These are phyloP conservation scores for Trichosporon sp. DNA, from an alignment of 1,284 basidiomycete species.

Conservation along the genomic window DNA sequence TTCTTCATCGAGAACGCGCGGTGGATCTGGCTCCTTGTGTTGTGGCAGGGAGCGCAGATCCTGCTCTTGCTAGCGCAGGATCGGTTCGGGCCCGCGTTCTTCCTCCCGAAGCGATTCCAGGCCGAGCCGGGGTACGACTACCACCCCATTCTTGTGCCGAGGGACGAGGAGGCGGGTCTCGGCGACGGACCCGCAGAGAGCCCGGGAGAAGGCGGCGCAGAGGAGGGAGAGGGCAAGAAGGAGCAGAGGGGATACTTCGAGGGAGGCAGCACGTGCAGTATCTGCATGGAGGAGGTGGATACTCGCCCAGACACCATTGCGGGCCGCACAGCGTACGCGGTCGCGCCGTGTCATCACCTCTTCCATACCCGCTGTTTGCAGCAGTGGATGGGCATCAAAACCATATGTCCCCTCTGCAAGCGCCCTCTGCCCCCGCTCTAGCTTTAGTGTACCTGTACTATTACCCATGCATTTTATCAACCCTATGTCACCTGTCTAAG, in stretches of 20 bases:
- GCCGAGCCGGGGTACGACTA: slow-evolving; percentile 69
- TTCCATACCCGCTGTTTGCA: slow-evolving; percentile 81
- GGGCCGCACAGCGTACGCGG: slow-evolving; percentile 57
- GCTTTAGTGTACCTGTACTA: neutral
- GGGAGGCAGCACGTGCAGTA: slow-evolving; percentile 74
- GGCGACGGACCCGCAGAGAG: neutral
- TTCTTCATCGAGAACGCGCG: slow-evolving; percentile 63
- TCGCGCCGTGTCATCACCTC: slow-evolving; percentile 82
- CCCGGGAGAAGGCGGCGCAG: slow-evolving; percentile 46
- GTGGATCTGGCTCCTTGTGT: slow-evolving; percentile 63
- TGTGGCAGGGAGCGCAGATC: slow-evolving; percentile 62
- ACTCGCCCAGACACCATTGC: slow-evolving; percentile 49
- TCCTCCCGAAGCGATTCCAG: slow-evolving; percentile 52
- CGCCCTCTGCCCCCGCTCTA: slow-evolving; percentile 69
- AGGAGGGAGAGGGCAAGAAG: slow-evolving; percentile 58
- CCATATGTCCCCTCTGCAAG: slow-evolving; percentile 82
- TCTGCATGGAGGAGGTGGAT: slow-evolving; percentile 81
- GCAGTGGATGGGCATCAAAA: slow-evolving; percentile 87
- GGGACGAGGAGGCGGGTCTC: slow-evolving; percentile 66
- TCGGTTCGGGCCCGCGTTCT: slow-evolving; percentile 71
- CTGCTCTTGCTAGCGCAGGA: slow-evolving; percentile 67
- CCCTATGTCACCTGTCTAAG: neutral
- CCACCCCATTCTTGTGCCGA: slow-evolving; percentile 65
- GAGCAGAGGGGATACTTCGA: slow-evolving; percentile 26
- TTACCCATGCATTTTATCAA: neutral